A percentile compares a stretch with the other conserved stretches of the same genome.
These are phyloP conservation scores for Apiospora arundinis DNA, from an alignment of 2,329 filamentous ascomycete genomes.

Conservation along the genomic window DNA sequence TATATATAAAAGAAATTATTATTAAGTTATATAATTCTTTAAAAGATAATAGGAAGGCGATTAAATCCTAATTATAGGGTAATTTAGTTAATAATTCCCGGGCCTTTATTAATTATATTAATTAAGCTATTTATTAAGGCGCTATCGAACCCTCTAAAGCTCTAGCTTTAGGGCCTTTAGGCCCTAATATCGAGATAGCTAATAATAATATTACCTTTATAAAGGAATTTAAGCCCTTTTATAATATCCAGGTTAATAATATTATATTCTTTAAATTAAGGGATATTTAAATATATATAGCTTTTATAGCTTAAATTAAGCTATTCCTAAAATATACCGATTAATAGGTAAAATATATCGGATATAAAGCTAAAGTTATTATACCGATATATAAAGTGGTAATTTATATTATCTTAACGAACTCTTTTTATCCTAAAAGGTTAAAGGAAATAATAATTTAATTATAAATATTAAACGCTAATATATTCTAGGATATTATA, in stretches of 20 bases:
- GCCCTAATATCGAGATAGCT: neutral
- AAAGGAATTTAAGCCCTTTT: constrained; percentile 1
- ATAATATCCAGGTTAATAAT: too few species aligned
- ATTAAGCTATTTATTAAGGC: too few species aligned
- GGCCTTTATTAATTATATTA: too few species aligned
- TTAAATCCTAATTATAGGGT: too few species aligned
- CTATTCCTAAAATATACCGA: neutral
- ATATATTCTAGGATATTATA: neutral
- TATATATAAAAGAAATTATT: too few species aligned
- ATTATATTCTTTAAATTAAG: too few species aligned
- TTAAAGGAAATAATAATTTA: too few species aligned
- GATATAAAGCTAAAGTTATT: neutral
- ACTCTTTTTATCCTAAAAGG: neutral
- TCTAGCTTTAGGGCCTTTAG: neutral
- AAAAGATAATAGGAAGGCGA: too few species aligned
- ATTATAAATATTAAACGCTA: too few species aligned
- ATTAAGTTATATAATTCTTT: too few species aligned
- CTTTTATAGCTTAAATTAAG: neutral
- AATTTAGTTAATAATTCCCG: too few species aligned
- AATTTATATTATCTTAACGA: neutral
- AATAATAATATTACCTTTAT: neutral
- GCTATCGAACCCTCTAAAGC: too few species aligned
- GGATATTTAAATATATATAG: neutral
- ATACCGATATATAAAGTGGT: neutral
- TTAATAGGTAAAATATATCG: neutral